Evolutionary conservation across 805 yeast species (phyloP), one percentile per base, ranked within the genome.

Genomic region (Debaryomyces hansenii): DNA sequence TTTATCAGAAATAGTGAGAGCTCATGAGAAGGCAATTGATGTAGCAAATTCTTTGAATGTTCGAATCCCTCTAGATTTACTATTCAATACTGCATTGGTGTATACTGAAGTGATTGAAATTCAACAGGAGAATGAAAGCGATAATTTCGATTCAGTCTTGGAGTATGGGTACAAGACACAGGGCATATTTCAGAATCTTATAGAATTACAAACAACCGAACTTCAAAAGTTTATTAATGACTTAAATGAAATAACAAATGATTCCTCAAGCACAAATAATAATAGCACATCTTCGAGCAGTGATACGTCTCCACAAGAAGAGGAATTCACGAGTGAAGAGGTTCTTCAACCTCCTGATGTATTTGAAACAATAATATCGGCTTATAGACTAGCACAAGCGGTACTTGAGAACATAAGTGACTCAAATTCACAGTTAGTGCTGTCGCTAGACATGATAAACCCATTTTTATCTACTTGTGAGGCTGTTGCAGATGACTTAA

Each of bases 31-130:
- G 4, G 69, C 79, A 0, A 49, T 75, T 20, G 44, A 42, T 0
- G 48, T 57, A 3, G 60, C 65, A 1, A 31, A 39, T 1, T 42
- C 29, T 2, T 35, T 40, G 20, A 47, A 43, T 7, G 50, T 35
- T 2, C 47, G 50, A 4, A 48, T 56, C 4, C 69, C 75, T 3
- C 59, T 67, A 60, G 84, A 80, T 52, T 61, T 79, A 40, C 58
- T 70, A 27, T 78, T 66, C 57, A 80, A 79, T 50, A 59, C 73
- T 9, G 79, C 74, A 0, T 55, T 79, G 37, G 78, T 74, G 6
- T 76, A 76, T 51, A 69, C 72, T 27, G 82, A 79, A 50, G 66
- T 66, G 8, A 59, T 78, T 33, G 84, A 79, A 44, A 61, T 53
- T 11, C 58, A 56, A 4, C 66, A 63, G 28, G 59, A 60, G 18